Conservation (phyloP, 2,329 filamentous ascomycete species). For the Sclerotinia subarctica region DNA sequence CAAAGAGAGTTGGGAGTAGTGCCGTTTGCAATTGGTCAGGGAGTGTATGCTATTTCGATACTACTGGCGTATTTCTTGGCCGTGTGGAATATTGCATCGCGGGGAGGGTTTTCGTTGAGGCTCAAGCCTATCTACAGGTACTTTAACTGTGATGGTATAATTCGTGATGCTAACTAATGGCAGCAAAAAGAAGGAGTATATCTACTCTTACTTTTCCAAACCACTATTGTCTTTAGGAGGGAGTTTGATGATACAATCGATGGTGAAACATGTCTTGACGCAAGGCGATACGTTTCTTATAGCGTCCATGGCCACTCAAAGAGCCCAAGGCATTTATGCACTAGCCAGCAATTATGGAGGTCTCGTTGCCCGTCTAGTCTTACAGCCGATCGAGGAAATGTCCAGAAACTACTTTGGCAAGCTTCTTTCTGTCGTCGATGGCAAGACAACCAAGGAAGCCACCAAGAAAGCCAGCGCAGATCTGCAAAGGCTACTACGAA, state of each 20-base stretch:
- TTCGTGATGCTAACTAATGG: background rate
- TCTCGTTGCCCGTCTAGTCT: constrained; percentile 79
- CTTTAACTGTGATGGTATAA: constrained; percentile 1
- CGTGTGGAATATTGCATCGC: constrained; percentile 53
- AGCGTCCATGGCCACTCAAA: constrained; percentile 69
- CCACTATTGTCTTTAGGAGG: constrained; percentile 69
- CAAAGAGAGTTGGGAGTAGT: constrained; percentile 66
- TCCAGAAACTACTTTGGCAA: constrained; percentile 86
- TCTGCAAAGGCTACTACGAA: constrained; percentile 62
- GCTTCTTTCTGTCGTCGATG: constrained; percentile 52
- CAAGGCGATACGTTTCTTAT: constrained; percentile 93
- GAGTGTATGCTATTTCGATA: constrained; percentile 69
- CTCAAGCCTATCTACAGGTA: constrained; percentile 43
- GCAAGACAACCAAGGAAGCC: constrained; percentile 32
- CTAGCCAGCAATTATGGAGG: constrained; percentile 94
- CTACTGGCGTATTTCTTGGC: constrained; percentile 66
- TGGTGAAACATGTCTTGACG: constrained; percentile 89
- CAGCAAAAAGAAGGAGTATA: constrained; percentile 26
- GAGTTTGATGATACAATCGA: constrained; percentile 83
- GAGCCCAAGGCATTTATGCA: constrained; percentile 86
- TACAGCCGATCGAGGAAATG: constrained; percentile 94
- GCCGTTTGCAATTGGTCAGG: constrained; percentile 85
- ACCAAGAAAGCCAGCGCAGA: constrained; percentile 48
- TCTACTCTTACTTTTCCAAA: constrained; percentile 55
- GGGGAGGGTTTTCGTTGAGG: constrained; percentile 67